These are phyloP conservation scores for Colletotrichum lupini DNA, from an alignment of 2,329 filamentous ascomycete species.

Conservation along the genomic window DNA sequence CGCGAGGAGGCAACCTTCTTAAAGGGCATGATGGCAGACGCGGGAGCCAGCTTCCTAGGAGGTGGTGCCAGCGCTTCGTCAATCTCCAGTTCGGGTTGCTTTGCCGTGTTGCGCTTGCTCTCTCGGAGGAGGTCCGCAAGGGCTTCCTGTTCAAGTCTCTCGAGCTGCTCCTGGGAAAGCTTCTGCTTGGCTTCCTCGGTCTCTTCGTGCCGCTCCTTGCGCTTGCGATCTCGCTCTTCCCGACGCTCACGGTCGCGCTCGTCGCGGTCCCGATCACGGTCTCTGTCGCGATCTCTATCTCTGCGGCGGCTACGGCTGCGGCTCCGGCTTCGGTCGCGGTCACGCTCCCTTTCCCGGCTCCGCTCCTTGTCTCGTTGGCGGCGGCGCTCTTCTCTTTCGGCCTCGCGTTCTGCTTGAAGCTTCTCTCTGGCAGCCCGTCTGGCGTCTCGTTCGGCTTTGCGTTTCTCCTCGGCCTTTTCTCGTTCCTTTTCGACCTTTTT, in stretches of 20 bases:
- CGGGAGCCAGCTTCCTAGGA: constrained; percentile 61
- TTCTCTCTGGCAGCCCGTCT: constrained; percentile 55
- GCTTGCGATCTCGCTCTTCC: constrained; percentile 45
- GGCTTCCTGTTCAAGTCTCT: constrained; percentile 68
- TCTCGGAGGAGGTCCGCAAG: constrained; percentile 69
- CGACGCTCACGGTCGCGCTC: constrained; percentile 43
- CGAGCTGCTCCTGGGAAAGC: constrained; percentile 68
- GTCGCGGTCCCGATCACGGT: constrained; percentile 45
- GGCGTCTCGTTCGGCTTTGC: constrained; percentile 62
- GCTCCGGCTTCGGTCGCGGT: constrained; percentile 47
- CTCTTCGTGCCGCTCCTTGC: constrained; percentile 50
- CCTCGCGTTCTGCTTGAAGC: constrained; percentile 58
- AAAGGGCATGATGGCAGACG: constrained; percentile 70
- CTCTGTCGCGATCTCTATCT: constrained; percentile 43
- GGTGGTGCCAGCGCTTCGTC: constrained; percentile 67
- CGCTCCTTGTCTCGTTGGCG: constrained; percentile 54
- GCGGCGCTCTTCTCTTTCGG: constrained; percentile 66
- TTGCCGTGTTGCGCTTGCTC: constrained; percentile 60
- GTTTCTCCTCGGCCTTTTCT: constrained; percentile 61
- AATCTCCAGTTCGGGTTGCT: constrained; percentile 64
- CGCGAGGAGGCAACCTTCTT: constrained; percentile 46
- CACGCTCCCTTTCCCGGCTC: constrained; percentile 51
- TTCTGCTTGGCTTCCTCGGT: constrained; percentile 62
- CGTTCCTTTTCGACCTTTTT: constrained; percentile 60
- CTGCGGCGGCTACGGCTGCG: constrained; percentile 31